Evolutionary conservation across 345 rosid genomes (phyloP).

Genomic region (Pelargonium nanum): DNA sequence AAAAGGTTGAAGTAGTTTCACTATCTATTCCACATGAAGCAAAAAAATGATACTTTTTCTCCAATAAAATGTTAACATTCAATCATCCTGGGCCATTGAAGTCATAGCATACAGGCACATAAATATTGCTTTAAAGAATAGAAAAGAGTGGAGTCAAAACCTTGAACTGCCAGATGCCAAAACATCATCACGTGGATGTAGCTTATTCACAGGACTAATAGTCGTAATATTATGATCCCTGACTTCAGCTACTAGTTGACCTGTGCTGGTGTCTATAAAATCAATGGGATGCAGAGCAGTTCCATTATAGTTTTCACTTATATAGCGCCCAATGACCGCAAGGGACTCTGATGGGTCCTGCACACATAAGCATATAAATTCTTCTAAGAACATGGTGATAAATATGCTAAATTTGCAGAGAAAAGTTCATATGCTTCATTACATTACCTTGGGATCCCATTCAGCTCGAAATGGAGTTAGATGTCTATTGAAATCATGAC

Average conservation of each 20-base stretch:
- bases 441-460: constrained; percentile 93
- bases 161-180: constrained; percentile 95
- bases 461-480: constrained; percentile 92
- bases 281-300: constrained; percentile 91
- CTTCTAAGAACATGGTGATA: not conserved
- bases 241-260: constrained; percentile 85
- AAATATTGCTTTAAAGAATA: not conserved
- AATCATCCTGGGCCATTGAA: not conserved
- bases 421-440: not conserved
- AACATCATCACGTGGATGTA: constrained; percentile 86
- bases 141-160: constrained; percentile 22
- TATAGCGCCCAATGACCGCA: constrained; percentile 83
- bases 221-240: constrained; percentile 93
- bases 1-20: no score
- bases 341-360: constrained; percentile 91
- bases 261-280: constrained; percentile 72
- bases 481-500: constrained; percentile 92
- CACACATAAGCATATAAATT: constrained; percentile 1
- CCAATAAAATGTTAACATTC: not conserved
- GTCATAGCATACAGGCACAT: not conserved
- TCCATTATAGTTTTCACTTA: constrained; percentile 83
- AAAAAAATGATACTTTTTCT: no score
- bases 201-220: constrained; percentile 86
- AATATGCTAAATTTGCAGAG: not conserved
- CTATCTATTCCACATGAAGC: no score